These are phyloP conservation scores for Sclerotinia nivalis DNA, from an alignment of 2,329 filamentous ascomycete species.

Conservation along the genomic window DNA sequence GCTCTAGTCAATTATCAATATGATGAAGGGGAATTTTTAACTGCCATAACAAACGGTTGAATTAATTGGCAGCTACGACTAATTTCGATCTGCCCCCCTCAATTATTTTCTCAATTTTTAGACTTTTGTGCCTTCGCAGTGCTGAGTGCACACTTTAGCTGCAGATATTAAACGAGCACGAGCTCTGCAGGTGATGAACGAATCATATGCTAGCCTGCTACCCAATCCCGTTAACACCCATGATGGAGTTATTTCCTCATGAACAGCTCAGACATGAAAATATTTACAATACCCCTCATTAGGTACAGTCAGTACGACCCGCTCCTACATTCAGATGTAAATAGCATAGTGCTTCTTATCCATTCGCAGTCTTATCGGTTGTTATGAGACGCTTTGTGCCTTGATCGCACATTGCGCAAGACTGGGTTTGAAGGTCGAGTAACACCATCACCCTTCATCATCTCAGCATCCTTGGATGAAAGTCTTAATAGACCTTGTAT, in stretches of 20 bases:
- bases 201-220: slow-evolving; percentile 4
- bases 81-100: background rate
- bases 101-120: slow-evolving; percentile 3
- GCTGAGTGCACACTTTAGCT: background rate
- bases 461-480: background rate
- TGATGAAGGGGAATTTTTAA: background rate
- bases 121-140: background rate
- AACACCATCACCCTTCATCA: slow-evolving; percentile 10
- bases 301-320: slow-evolving; percentile 9
- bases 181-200: background rate
- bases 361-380: slow-evolving; percentile 21
- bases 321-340: slow-evolving; percentile 22
- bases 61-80: background rate
- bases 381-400: slow-evolving; percentile 22
- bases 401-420: slow-evolving; percentile 23
- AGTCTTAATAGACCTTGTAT: slow-evolving; percentile 1
- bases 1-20: background rate
- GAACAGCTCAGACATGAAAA: slow-evolving; percentile 23
- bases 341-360: slow-evolving; percentile 17
- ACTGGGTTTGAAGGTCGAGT: background rate
- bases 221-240: slow-evolving; percentile 10
- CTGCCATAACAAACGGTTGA: slow-evolving; percentile 4
- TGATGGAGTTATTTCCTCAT: slow-evolving; percentile 14
- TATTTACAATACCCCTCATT: slow-evolving; percentile 21
- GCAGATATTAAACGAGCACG: slow-evolving; percentile 6